Evolutionary conservation across 805 yeast genomes (phyloP), one percentile per base, ranked within the genome.

Genomic region (Ogataea pilisensis): DNA sequence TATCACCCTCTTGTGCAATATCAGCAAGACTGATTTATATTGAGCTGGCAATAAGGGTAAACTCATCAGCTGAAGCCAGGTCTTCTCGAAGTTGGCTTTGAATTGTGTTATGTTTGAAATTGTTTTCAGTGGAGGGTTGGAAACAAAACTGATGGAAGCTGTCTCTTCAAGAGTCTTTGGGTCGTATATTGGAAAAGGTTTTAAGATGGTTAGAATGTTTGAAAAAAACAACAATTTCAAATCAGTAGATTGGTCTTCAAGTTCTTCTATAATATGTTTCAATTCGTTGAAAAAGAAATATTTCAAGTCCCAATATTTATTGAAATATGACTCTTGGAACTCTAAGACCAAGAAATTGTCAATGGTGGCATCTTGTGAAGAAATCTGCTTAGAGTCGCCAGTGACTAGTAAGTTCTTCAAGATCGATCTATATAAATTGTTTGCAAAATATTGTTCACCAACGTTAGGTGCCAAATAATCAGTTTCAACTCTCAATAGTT

Each of bases 1-100:
- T 28, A 91, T 82, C 31, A 93, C 73, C 46, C 95, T 69, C 58
- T 87, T 88, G 61, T 93, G 97, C 51, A 93, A 59, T 2, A 89
- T 72, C 4, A 78, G 64, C 42, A 91, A 66, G 5, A 82, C 70
- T 2, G 82, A 67, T 60, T 86, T 87, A 61, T 84, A 82, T 58
- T 87, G 95, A 2, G 58, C 62, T 3, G 57, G 39, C 11, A 36
- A 28, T 21, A 61, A 31, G 3, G 76, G 71, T 17, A 73, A 69
- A 35, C 72, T 66, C 49, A 93, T 67, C 4, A 78, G 60, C 14
- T 67, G 55, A 11, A 85, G 59, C 80, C 95, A 81, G 21, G 79
- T 73, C 43, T 74, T 76, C 57, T 90, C 95, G 57, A 84, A 82
- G 21, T 78, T 75, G 1, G 76, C 56, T 56, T 78, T 80, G 60